These are phyloP conservation scores for Kwoniella heveanensis DNA, from an alignment of 768 basidiomycete species.

Conservation along the genomic window DNA sequence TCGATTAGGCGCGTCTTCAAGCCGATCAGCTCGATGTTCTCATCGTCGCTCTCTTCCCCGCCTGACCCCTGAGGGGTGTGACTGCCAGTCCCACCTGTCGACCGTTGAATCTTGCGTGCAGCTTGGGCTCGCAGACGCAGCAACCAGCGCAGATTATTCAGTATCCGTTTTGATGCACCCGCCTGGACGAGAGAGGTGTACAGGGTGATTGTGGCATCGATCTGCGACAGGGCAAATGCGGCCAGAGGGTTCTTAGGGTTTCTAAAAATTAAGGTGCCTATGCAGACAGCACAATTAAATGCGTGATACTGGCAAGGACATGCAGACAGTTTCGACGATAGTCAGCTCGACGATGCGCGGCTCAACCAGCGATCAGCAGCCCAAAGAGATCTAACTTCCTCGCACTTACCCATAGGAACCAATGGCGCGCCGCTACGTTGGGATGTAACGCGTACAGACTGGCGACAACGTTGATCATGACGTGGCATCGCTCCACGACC, in stretches of 20 bases:
- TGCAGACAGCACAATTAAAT: conserved; percentile 36
- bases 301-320: conserved; percentile 29
- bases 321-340: neutral
- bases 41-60: neutral
- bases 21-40: neutral
- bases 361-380: no score
- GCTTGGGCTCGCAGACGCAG: conserved; percentile 5
- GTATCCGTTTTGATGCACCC: neutral
- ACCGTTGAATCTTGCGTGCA: neutral
- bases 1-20: conserved; percentile 3
- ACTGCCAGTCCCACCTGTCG: neutral
- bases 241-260: conserved; percentile 25
- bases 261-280: conserved; percentile 28
- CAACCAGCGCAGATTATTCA: conserved; percentile 7
- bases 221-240: conserved; percentile 15
- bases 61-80: neutral
- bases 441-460: conserved; percentile 19
- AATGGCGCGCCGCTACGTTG: conserved; percentile 24
- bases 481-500: conserved; percentile 32
- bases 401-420: conserved; percentile 30
- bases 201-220: conserved; percentile 23
- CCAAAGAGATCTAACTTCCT: no score
- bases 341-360: no score
- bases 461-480: conserved; percentile 19
- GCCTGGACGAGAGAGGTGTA: conserved; percentile 1